Evolutionary conservation across 768 basidiomycete genomes (phyloP).

Genomic region (Lactifluus volemus): DNA sequence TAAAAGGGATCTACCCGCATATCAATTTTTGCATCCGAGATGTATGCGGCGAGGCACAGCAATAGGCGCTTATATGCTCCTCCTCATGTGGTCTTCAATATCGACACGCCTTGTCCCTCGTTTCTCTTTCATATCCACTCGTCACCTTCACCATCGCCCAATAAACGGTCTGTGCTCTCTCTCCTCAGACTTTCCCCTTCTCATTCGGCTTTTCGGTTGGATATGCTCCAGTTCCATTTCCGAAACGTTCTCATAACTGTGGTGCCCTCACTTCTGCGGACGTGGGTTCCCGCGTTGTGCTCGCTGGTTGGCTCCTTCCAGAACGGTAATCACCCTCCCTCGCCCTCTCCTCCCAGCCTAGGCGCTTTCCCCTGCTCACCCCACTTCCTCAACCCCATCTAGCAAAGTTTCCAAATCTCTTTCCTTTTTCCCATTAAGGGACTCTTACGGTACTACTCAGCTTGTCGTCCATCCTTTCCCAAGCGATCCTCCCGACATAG

Average conservation of each 20-base stretch:
- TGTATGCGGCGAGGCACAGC: neutral
- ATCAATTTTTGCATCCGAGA: neutral
- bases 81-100: neutral
- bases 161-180: neutral
- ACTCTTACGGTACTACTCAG: constrained; percentile 69
- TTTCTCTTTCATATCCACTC: neutral
- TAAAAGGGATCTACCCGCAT: neutral
- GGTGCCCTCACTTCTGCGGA: constrained; percentile 19
- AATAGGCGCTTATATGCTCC: neutral
- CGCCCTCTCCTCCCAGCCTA: neutral
- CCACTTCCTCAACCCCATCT: constrained; percentile 28
- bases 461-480: constrained; percentile 48
- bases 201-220: constrained; percentile 9
- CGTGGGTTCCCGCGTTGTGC: constrained; percentile 38
- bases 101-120: neutral
- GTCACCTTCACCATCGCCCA: neutral
- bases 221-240: constrained; percentile 21
- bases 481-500: neutral
- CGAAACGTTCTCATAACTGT: constrained; percentile 23
- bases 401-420: constrained; percentile 62
- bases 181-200: neutral
- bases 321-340: constrained; percentile 53
- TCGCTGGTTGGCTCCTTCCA: constrained; percentile 77
- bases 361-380: neutral
- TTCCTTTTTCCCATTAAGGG: constrained; percentile 83